Percentiles rank a stretch among this genome's conserved stretches.
Conservation (phyloP, 192 early-diverging fungal genomes). For the Powellomyces hirtus region DNA sequence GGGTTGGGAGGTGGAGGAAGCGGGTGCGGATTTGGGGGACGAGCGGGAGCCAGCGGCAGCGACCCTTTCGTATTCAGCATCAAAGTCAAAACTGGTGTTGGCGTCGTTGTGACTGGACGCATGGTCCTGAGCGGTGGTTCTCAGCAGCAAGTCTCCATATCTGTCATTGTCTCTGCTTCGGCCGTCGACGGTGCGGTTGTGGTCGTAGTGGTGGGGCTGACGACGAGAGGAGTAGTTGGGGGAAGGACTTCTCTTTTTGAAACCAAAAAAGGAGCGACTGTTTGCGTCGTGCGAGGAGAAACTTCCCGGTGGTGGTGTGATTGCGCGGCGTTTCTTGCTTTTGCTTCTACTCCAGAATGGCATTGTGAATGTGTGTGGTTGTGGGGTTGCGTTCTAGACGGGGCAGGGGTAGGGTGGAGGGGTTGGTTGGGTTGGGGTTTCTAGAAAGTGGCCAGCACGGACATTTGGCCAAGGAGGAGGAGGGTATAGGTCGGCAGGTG, state of each 20-base stretch:
- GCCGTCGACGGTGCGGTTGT: background rate
- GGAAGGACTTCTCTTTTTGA: slow-evolving; percentile 10
- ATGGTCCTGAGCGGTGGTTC: too few relatives aligned
- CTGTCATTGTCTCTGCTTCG: background rate
- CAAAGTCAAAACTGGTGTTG: background rate
- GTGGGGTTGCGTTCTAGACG: too few relatives aligned
- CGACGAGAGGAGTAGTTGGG: background rate
- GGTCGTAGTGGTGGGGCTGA: background rate
- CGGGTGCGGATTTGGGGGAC: background rate
- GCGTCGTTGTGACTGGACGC: background rate
- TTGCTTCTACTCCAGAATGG: slow-evolving; percentile 12
- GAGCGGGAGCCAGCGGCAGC: background rate
- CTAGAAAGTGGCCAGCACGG: too few relatives aligned
- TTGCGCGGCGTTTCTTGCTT: slow-evolving; percentile 11
- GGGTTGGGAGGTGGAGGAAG: background rate
- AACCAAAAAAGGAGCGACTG: slow-evolving; percentile 11
- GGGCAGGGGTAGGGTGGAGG: too few relatives aligned
- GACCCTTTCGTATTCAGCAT: background rate
- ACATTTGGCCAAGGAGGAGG: too few relatives aligned
- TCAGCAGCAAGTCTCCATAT: too few relatives aligned
- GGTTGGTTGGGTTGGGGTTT: too few relatives aligned
- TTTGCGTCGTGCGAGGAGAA: background rate
- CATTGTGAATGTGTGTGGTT: slow-evolving; percentile 4
- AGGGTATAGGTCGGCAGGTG: too few relatives aligned
- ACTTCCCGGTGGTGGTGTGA: slow-evolving; percentile 8